These are phyloP conservation scores for Microthyrium microscopicum DNA, from an alignment of 2,329 filamentous ascomycete species.

Conservation along the genomic window DNA sequence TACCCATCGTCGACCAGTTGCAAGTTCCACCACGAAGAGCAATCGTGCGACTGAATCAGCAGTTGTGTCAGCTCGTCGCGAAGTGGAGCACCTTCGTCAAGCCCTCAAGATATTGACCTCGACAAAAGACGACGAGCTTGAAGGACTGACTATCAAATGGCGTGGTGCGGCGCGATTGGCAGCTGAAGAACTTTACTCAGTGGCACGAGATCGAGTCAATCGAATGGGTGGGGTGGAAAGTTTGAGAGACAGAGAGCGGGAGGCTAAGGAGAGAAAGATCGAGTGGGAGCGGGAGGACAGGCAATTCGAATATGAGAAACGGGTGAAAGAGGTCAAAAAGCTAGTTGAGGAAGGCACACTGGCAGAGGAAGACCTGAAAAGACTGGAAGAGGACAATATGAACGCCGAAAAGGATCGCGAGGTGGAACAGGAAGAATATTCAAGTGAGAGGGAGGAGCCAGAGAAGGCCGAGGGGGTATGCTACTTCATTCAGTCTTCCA, in stretches of 20 bases:
- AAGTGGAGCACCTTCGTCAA: constrained; percentile 9
- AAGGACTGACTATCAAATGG: constrained; percentile 8
- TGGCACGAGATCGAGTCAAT: constrained; percentile 6
- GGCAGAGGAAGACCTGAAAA: background rate
- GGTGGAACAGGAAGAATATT: background rate
- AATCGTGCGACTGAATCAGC: constrained; percentile 3
- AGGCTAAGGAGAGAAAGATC: constrained; percentile 1
- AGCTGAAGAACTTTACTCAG: constrained; percentile 8
- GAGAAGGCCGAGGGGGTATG: background rate
- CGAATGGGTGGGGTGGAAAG: constrained; percentile 9
- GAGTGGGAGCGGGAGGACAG: constrained; percentile 3
- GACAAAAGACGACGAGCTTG: constrained; percentile 4
- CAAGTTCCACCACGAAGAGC: background rate
- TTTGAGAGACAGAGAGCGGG: constrained; percentile 7
- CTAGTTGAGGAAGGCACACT: background rate
- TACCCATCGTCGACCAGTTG: background rate
- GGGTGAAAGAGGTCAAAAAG: background rate
- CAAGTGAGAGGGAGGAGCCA: background rate
- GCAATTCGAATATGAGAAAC: constrained; percentile 2
- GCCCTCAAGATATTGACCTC: constrained; percentile 1
- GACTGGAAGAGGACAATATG: background rate
- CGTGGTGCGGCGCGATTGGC: constrained; percentile 5
- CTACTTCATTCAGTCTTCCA: background rate
- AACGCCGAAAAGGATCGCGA: background rate
- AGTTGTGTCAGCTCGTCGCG: constrained; percentile 10